Evolutionary conservation across 805 yeast species (phyloP).

Genomic region (Teunomyces stri): DNA sequence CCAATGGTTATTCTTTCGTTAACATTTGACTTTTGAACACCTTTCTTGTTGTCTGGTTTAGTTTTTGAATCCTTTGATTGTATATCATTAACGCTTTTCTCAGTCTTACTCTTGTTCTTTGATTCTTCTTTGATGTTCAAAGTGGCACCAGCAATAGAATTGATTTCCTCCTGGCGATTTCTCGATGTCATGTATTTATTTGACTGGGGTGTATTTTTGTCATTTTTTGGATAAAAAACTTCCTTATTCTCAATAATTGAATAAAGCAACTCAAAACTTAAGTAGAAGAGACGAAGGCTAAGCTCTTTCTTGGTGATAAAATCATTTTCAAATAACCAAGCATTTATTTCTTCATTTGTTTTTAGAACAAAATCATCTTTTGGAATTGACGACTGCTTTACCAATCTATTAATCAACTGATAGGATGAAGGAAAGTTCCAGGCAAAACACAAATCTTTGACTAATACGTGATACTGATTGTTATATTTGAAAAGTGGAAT

Average conservation of each 20-base stretch:
- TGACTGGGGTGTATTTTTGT: neutral
- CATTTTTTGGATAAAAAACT: conserved; percentile 11
- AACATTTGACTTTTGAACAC: neutral
- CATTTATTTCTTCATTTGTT: conserved; percentile 20
- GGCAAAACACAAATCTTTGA: conserved; percentile 28
- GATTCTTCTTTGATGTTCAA: neutral
- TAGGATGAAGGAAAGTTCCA: conserved; percentile 45
- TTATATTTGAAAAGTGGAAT: conserved; percentile 9
- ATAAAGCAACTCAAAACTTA: conserved; percentile 21
- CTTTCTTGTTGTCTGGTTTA: neutral
- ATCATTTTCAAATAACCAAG: conserved; percentile 14
- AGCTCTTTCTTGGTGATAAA: conserved; percentile 19
- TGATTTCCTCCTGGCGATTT: neutral
- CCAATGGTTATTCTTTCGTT: conserved; percentile 33
- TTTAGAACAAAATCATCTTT: conserved; percentile 16
- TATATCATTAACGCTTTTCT: conserved; percentile 4
- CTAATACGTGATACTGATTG: conserved; percentile 19
- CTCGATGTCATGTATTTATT: neutral
- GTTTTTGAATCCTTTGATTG: neutral
- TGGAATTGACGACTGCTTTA: conserved; percentile 18
- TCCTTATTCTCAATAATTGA: conserved; percentile 20
- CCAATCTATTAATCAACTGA: conserved; percentile 31
- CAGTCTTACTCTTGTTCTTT: neutral
- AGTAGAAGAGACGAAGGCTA: conserved; percentile 23
- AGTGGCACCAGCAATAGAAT: conserved; percentile 2